Evolutionary conservation across 1,284 basidiomycete species (phyloP), one percentile per base, ranked within the genome.

Genomic region (Pterulicium gracile): DNA sequence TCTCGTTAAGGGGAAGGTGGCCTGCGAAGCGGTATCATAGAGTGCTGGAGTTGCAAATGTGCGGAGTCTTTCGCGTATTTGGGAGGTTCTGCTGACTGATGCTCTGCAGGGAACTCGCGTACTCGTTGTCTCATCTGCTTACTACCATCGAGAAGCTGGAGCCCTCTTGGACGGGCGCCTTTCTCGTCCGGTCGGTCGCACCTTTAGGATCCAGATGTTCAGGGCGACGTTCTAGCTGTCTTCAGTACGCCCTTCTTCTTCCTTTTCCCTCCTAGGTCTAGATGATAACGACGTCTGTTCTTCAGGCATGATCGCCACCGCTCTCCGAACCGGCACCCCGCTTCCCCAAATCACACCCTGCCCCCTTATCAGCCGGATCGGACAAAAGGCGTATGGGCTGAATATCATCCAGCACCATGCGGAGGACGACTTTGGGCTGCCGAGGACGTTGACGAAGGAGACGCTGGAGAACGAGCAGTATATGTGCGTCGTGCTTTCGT

Each of bases 311-410:
- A 75, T 85, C 36, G 79, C 82, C 0, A 77, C 74, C 0, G 75
- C 88, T 1, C 65, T 94, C 23, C 73, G 81, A n/a, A 83, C 81
- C 0, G 89, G 85, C 3, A 68, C 68, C 12, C 79, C 90, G 0
- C 64, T 94, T 15, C 90, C 90, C 0, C 90, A 94, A 56, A 86
- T 93, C 42, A 91, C 88, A 0, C 87, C 89, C 0, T 85, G 82
- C 52, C 89, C 89, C 0, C 68, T 93, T 2, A 65, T 91, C 0
- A 80, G 89, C 55, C 72, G 88, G 4, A 88, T 88, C 55, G 72
- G 81, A 66, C 58, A 68, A n/a, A 64, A 71, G 44, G 68, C 65
- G 32, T 75, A 80, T 43, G 82, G 81, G 0, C 58, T 86, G 22
- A 74, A 81, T 42, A 67, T 85, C 18, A 71, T 83, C 18, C 71